Base-by-base conservation (phyloP, 177 flowering plant genomes). In the Telopea speciosissima region DNA sequence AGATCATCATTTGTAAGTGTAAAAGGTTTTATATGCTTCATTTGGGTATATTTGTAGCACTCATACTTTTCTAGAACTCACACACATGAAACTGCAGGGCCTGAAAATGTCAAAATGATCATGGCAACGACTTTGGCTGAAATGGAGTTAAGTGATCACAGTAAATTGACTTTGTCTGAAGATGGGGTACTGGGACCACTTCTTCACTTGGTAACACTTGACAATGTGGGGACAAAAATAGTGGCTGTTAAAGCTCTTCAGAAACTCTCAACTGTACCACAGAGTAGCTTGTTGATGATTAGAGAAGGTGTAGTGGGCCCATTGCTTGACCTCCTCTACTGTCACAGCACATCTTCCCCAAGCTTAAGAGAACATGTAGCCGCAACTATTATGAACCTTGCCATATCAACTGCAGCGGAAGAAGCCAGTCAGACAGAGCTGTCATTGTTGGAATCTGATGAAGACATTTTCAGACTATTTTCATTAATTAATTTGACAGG, bases 61-160 rank as follows among this genome's bases (percentile, higher is more conserved):
- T 65, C n/a, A 5, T 42, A 36, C 54, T 19, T 24, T 33, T 16
- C 33, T n/a, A 33, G 65, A 21, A 59, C 62, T 69, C 14, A 36
- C 7, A 67, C 26, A 25, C 21, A 59, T 54, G 25, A 33, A 70
- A 64, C n/a, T 78, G 78, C 88, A 89, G 94, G 90, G 42, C 65
- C 89, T 9, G 84, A 82, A 69, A 74, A 74, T 71, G 86, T 81
- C n/a, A 85, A 86, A 76, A 62, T 78, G 78, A 73, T 26, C 24
- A 84, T 88, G 91, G 85, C 83, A 25, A 72, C 59, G 66, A 79
- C 88, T 66, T 78, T 90, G 78, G 88, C 90, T 31, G 92, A 88
- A 72, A 82, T 90, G 85, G 88, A 88, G 78, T 76, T 90, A 74
- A 88, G 85, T 59, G 92, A 87, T 73, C 83, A 77, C 67, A 81